Base-by-base conservation (phyloP, 495 filamentous ascomycete genomes). In the Delitschia confertaspora region DNA sequence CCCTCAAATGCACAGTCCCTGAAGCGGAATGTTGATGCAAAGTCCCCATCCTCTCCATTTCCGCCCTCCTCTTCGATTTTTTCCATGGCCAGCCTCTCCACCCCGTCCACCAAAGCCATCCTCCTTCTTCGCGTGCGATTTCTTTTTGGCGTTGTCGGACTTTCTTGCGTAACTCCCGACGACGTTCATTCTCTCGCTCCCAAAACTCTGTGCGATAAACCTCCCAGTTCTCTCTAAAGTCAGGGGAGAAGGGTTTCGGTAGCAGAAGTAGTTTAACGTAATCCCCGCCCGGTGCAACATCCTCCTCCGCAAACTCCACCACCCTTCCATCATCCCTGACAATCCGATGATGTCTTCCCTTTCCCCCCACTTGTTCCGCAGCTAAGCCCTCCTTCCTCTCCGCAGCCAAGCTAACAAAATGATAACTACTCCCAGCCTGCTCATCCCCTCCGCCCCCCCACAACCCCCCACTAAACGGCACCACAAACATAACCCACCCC, bases 191-290 rank as follows among this genome's bases (percentile, higher is more conserved):
- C 63, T 98, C 93, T 47, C 78, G 80, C 52, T 95, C 91, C 91
- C 91, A 98, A 58, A 93, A 98, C 45, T 95, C 88, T 20, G 80
- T 74, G 24, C 93, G 73, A 62, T 89, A 98, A 3, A 87, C 62
- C 55, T 98, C 91, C 91, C 91, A 98, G 47, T 93, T 93, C 57
- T 94, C 86, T n/a, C 91, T 76, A 58, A 98, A 96, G 39, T 83
- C 83, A 0, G 93, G 81, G 8, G 85, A 88, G 52, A 98, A 98
- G 0, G 88, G 85, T 62, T 98, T 98, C 4, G 91, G 88, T 26
- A 95, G 72, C 9, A 98, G 70, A 14, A 98, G 69, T 17, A 98
- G 73, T 57, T 91, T 93, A 24, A 98, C 73, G 56, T 87, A 82
- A 60, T 95, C 86, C 4, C 91, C 91, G 6, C 89, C 88, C 0